Conservation (phyloP, 768 basidiomycete genomes). For the Lactarius quietus region DNA sequence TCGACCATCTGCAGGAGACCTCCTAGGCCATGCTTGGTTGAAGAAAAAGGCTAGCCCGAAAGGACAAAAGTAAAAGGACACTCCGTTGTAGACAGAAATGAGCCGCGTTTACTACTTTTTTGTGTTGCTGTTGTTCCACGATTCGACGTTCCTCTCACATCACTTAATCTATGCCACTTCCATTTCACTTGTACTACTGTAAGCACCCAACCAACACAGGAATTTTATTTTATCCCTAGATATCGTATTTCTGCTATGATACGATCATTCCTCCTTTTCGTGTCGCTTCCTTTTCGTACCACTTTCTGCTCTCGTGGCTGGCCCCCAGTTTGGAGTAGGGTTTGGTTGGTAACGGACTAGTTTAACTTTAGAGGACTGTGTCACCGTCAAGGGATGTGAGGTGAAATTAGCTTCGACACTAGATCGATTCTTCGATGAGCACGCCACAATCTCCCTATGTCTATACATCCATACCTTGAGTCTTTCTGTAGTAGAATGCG, state of each 20-base stretch:
- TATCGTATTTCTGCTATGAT: constrained; percentile 24
- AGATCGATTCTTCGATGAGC: constrained; percentile 3
- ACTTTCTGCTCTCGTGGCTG: constrained; percentile 58
- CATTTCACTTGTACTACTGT: constrained; percentile 4
- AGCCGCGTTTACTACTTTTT: not conserved
- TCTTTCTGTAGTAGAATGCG: constrained; percentile 63
- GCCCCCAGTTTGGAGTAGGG: constrained; percentile 92
- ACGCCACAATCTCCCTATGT: not conserved
- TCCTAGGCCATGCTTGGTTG: constrained; percentile 76
- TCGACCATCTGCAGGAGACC: constrained; percentile 73
- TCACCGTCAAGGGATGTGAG: constrained; percentile 62
- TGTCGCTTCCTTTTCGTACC: constrained; percentile 44
- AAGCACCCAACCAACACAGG: constrained; percentile 1
- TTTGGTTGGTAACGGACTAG: constrained; percentile 89
- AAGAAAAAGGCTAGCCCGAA: constrained; percentile 23
- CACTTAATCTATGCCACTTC: not conserved
- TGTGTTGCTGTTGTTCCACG: not conserved
- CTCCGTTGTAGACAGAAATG: not conserved
- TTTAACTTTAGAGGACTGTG: constrained; percentile 61
- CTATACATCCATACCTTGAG: constrained; percentile 48
- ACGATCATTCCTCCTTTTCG: constrained; percentile 28
- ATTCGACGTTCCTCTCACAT: not conserved
- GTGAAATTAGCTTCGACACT: constrained; percentile 72
- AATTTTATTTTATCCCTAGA: constrained; percentile 20
- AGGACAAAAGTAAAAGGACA: constrained; percentile 14